A percentile compares a stretch with the other conserved stretches of the same genome.
Conservation (phyloP, 495 filamentous ascomycete genomes). For the Lepidopterella palustris region DNA sequence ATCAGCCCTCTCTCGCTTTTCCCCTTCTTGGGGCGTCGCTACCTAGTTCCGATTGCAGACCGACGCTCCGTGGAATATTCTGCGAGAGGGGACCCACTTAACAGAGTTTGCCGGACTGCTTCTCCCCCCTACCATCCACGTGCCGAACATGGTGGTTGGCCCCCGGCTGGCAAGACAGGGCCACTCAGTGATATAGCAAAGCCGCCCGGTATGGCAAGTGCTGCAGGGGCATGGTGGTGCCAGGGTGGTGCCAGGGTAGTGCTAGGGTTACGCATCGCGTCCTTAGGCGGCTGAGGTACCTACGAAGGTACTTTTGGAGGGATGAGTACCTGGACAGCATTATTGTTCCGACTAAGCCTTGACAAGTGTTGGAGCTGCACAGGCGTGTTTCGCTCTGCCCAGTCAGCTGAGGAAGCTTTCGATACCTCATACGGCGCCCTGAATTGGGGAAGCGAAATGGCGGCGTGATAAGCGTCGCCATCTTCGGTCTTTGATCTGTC, state of each 20-base stretch:
- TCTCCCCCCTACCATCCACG: neutral
- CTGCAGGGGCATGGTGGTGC: neutral
- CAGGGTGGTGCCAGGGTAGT: neutral
- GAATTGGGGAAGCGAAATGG: neutral
- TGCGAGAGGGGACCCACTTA: neutral
- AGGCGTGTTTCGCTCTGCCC: neutral
- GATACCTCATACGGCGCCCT: neutral
- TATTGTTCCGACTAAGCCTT: no score
- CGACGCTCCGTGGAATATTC: neutral
- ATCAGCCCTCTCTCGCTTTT: neutral
- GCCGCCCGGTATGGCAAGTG: neutral
- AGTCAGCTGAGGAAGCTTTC: neutral
- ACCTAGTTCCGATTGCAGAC: neutral
- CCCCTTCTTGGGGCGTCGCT: neutral
- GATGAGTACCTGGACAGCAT: neutral
- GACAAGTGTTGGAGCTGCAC: neutral
- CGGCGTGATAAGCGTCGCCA: slow-evolving; percentile 22
- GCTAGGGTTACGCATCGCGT: neutral
- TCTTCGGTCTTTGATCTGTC: slow-evolving; percentile 8
- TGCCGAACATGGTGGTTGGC: slow-evolving; percentile 3
- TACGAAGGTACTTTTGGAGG: neutral
- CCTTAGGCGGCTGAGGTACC: neutral
- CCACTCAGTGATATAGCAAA: neutral
- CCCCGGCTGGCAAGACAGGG: neutral
- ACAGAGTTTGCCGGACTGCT: slow-evolving; percentile 3